These are phyloP conservation scores for Spirogloea muscicola DNA, from an alignment of 139 green algal genomes.

Conservation along the genomic window DNA sequence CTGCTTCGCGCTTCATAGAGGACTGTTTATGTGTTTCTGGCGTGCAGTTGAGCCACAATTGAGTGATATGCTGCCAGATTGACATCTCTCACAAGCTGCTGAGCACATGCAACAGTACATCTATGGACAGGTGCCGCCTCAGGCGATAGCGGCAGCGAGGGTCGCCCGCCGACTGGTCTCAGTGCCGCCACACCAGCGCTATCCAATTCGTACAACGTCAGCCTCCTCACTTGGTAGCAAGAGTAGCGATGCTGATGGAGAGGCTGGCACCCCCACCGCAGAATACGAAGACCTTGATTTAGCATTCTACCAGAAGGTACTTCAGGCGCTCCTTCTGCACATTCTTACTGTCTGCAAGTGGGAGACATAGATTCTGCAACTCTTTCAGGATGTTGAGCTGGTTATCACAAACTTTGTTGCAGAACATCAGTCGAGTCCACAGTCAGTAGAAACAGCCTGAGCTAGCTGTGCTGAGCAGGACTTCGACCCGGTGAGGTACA, in stretches of 20 bases:
- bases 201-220: neutral
- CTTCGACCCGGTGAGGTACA: conserved; percentile 14
- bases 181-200: conserved; percentile 7
- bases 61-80: too few relatives aligned
- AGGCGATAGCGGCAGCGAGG: neutral
- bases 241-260: neutral
- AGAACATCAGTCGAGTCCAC: conserved; percentile 1
- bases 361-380: neutral
- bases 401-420: neutral
- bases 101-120: too few relatives aligned
- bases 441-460: too few relatives aligned
- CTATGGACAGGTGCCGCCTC: conserved; percentile 3
- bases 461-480: too few relatives aligned
- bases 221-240: neutral
- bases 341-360: neutral
- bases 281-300: conserved; percentile 10
- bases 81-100: too few relatives aligned
- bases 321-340: neutral
- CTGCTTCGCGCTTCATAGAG: too few relatives aligned
- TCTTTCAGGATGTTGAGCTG: neutral
- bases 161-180: neutral
- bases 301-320: conserved; percentile 20
- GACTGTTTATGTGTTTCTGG: too few relatives aligned
- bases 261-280: neutral
- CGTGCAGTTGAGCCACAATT: too few relatives aligned